Percentiles rank a stretch among this genome's conserved stretches.
These are phyloP conservation scores for Neopestalotiopsis clavispora DNA, from an alignment of 2,329 filamentous ascomycete genomes.

Conservation along the genomic window DNA sequence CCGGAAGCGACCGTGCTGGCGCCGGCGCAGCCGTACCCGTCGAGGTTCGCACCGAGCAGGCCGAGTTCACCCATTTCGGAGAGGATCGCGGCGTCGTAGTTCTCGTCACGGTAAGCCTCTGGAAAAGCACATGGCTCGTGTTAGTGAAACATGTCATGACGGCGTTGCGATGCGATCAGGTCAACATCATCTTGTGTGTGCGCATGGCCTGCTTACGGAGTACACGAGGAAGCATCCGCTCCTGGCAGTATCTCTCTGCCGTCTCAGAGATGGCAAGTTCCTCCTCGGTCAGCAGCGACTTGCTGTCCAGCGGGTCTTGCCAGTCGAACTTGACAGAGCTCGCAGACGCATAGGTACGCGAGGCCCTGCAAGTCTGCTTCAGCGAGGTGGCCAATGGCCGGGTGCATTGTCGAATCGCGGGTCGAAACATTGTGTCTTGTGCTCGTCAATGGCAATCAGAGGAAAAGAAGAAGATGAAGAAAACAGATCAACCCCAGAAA, in stretches of 20 bases:
- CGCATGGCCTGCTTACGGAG: conserved; percentile 64
- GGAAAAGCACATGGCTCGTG: conserved; percentile 47
- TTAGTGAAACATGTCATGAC: conserved; percentile 5
- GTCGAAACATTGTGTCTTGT: conserved; percentile 29
- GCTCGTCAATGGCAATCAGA: neutral
- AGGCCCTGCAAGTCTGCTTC: conserved; percentile 14
- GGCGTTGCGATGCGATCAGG: neutral
- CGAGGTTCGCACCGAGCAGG: conserved; percentile 83
- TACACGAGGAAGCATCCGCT: conserved; percentile 82
- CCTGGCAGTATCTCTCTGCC: conserved; percentile 92
- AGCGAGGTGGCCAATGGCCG: conserved; percentile 24
- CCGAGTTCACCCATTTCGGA: conserved; percentile 92
- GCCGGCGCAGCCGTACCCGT: conserved; percentile 88
- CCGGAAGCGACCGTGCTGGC: conserved; percentile 88
- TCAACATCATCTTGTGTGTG: neutral
- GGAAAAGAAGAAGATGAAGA: neutral
- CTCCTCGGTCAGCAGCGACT: conserved; percentile 83
- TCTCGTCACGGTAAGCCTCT: conserved; percentile 71
- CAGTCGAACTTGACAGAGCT: conserved; percentile 72
- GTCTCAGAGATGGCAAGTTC: conserved; percentile 90
- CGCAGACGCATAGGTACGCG: conserved; percentile 34
- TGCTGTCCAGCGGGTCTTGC: conserved; percentile 83
- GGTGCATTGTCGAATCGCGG: conserved; percentile 26
- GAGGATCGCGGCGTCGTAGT: conserved; percentile 85
- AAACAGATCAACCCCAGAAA: neutral